These are phyloP conservation scores for Hansenula anomala DNA, from an alignment of 1,139 yeast species.

Conservation along the genomic window DNA sequence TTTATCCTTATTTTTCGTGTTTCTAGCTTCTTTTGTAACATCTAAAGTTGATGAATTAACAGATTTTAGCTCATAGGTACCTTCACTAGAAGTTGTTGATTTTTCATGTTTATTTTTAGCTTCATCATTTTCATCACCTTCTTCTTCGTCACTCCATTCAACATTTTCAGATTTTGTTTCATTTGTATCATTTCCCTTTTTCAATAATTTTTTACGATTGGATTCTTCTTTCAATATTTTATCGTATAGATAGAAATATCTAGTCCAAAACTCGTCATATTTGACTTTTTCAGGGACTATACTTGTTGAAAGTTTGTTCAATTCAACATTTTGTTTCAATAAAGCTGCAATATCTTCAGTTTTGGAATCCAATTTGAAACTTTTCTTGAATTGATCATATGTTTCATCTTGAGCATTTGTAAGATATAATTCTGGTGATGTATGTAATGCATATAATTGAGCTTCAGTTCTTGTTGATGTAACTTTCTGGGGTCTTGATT, in stretches of 20 bases:
- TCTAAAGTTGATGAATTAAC: conserved; percentile 31
- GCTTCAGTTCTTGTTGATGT: conserved; percentile 53
- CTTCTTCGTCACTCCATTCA: conserved; percentile 14
- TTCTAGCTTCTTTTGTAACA: conserved; percentile 14
- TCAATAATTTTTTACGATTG: conserved; percentile 58
- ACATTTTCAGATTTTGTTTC: conserved; percentile 45
- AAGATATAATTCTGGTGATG: conserved; percentile 40
- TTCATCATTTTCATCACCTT: conserved; percentile 8
- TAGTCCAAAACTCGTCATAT: conserved; percentile 68
- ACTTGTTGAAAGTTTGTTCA: conserved; percentile 53
- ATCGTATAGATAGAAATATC: conserved; percentile 56
- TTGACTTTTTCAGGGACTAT: conserved; percentile 63
- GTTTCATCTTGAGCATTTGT: conserved; percentile 24
- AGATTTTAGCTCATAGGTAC: conserved; percentile 35
- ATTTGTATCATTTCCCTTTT: conserved; percentile 40
- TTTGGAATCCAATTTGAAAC: conserved; percentile 43
- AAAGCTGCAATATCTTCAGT: conserved; percentile 49
- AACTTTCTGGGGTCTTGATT: conserved; percentile 29
- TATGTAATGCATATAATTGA: conserved; percentile 49
- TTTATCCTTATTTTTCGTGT: conserved; percentile 3
- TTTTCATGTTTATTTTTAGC: conserved; percentile 9
- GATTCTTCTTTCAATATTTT: conserved; percentile 59
- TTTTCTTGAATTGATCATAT: conserved; percentile 27
- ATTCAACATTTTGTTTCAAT: conserved; percentile 46
- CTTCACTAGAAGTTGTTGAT: conserved; percentile 34